Conservation (phyloP, 2,329 filamentous ascomycete species). For the Scedosporium boydii region DNA sequence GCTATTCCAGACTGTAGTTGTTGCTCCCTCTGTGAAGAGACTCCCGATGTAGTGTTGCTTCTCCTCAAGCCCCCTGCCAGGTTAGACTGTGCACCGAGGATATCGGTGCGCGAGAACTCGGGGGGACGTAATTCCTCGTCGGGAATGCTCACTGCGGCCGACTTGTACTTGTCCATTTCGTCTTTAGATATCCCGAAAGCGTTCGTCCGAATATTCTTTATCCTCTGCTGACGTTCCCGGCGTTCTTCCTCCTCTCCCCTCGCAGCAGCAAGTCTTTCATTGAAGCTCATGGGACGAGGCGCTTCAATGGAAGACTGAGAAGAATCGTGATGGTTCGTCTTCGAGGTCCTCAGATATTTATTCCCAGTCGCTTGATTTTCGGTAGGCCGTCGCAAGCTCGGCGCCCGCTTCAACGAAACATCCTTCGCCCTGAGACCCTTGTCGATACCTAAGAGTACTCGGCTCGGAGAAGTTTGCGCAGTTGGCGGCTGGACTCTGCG, state of each 20-base stretch:
- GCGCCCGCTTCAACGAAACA: conserved; percentile 71
- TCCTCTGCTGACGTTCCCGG: conserved; percentile 39
- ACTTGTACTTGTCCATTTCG: conserved; percentile 52
- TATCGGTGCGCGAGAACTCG: conserved; percentile 54
- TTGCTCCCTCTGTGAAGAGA: background rate
- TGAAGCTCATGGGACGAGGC: conserved; percentile 55
- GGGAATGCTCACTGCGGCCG: conserved; percentile 44
- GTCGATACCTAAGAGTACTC: conserved; percentile 78
- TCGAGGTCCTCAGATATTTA: background rate
- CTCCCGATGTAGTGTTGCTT: background rate
- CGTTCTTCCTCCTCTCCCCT: conserved; percentile 44
- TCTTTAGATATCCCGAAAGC: conserved; percentile 48
- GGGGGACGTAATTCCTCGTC: conserved; percentile 36
- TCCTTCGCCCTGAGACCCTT: conserved; percentile 75
- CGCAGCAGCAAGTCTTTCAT: conserved; percentile 71
- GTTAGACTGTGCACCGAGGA: conserved; percentile 34
- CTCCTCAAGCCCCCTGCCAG: conserved; percentile 31
- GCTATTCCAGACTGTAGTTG: conserved; percentile 8
- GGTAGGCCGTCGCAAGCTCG: conserved; percentile 31
- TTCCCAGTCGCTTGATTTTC: conserved; percentile 3
- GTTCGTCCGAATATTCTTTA: conserved; percentile 42
- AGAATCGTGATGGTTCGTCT: background rate
- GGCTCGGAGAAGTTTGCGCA: conserved; percentile 63
- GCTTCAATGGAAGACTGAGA: conserved; percentile 16
- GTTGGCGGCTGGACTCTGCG: conserved; percentile 41